These are phyloP conservation scores for Allium fistulosum DNA, from an alignment of 106 monocot genomes.

Conservation along the genomic window DNA sequence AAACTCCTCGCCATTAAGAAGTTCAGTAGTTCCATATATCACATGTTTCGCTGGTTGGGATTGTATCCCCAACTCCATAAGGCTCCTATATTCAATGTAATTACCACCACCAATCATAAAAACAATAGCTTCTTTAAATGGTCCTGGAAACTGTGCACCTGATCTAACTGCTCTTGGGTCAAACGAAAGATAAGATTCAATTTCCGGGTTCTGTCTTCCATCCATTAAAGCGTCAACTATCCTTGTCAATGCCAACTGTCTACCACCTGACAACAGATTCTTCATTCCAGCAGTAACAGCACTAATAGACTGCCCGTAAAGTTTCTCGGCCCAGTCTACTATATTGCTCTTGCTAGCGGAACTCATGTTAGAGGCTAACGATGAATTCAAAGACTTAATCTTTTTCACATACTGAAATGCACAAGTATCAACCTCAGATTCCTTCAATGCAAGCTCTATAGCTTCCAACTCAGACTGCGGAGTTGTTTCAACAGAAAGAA, in stretches of 20 bases:
- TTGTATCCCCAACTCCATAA: constrained; percentile 72
- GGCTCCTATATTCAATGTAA: constrained; percentile 87
- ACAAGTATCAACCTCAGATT: constrained; percentile 69
- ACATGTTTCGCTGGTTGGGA: constrained; percentile 72
- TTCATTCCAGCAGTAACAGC: constrained; percentile 95
- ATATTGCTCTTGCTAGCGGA: constrained; percentile 74
- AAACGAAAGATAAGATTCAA: constrained; percentile 72
- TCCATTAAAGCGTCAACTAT: constrained; percentile 94
- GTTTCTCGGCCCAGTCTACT: constrained; percentile 96
- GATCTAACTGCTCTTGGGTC: constrained; percentile 80
- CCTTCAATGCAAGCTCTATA: constrained; percentile 61
- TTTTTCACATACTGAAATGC: constrained; percentile 91
- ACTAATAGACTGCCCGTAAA: constrained; percentile 90
- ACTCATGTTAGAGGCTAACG: constrained; percentile 49
- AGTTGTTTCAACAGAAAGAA: constrained; percentile 73
- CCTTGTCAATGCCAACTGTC: constrained; percentile 74
- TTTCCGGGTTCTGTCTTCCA: constrained; percentile 85
- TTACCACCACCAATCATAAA: constrained; percentile 99
- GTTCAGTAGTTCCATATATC: constrained; percentile 83
- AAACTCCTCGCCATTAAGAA: constrained; percentile 77
- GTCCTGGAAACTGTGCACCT: constrained; percentile 59
- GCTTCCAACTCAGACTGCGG: constrained; percentile 73
- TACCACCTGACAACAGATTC: constrained; percentile 79
- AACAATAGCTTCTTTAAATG: constrained; percentile 92
- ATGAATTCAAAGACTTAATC: constrained; percentile 80